Base-by-base conservation (phyloP, 192 early-diverging fungal genomes). In the Coemansia sp. region DNA sequence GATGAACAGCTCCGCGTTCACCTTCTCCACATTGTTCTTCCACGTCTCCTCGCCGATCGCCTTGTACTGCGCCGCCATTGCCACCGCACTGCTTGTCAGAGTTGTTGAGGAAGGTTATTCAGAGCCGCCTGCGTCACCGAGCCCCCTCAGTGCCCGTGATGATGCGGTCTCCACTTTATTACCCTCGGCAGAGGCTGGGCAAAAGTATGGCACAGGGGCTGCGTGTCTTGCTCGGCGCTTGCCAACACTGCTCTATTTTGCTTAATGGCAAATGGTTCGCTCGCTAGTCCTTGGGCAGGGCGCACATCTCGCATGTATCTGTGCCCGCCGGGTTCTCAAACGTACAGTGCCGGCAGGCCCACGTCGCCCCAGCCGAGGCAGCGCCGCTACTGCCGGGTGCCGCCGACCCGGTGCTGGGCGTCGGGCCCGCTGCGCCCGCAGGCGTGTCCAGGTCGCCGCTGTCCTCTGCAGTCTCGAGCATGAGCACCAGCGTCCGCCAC, bases 1-100 rank as follows among this genome's bases (percentile, higher is more conserved):
- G 9, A 91, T 89, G 60, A 99, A 99, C 9, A 99, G 85, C 73
- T 99, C 96, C 1, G 87, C 90, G 47, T 85, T 93, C 73, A 96
- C 90, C 75, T 96, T 96, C 53, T 98, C 95, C 20, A 92, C 83
- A 39, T 82, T 85, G 57, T 81, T 87, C 60, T 92, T 94, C 93
- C 93, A 98, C 11, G 94, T 81, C 41, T 98, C 95, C 20, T 98
- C 93, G 35, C 94, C 94, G n/a, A 86, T 59, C 1, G 78, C 39
- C 67, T 85, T 87, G 75, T 83, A 83, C 42, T 84, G 87, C 45
- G 85, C 85, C 10, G 80, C 66, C 72, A 75, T 75, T 5, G n/a
- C 28, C n/a, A n/a, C n/a, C n/a, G n/a, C n/a, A n/a, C 12, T 57
- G 22, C 1, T 16, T 7, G 19, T 8, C 23, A n/a, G n/a, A n/a